A percentile compares a stretch with the other conserved stretches of the same genome.
phyloP scores from a whole-genome alignment of 2,329 filamentous ascomycete species.

The Claviceps sp. region DNA sequence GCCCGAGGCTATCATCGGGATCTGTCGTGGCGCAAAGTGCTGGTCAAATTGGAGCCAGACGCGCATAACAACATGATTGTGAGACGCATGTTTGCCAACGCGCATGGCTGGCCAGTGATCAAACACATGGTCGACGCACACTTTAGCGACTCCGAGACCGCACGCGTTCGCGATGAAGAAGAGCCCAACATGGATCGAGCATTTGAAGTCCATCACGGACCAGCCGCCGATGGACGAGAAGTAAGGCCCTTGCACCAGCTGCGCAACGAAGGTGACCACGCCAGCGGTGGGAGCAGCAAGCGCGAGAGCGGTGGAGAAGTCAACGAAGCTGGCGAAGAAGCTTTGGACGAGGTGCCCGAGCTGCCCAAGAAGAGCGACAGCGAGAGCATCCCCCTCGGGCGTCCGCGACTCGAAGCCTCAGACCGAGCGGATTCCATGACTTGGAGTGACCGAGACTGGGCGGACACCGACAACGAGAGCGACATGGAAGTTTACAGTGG shows the following conservation, averaged over 20 bases:
- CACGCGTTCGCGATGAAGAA: conserved; percentile 52
- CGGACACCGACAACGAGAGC: conserved; percentile 37
- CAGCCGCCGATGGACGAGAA: conserved; percentile 53
- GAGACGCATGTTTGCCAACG: conserved; percentile 90
- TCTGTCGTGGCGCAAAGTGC: conserved; percentile 89
- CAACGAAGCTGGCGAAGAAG: conserved; percentile 18
- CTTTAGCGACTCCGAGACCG: conserved; percentile 58
- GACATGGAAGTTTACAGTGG: conserved; percentile 16
- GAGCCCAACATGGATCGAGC: conserved; percentile 58
- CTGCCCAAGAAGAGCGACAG: conserved; percentile 21
- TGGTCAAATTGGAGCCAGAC: conserved; percentile 89
- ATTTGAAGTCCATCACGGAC: conserved; percentile 40
- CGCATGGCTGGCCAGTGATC: conserved; percentile 92
- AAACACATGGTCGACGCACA: conserved; percentile 92
- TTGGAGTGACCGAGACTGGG: conserved; percentile 56
- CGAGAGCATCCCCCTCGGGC: conserved; percentile 9
- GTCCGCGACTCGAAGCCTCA: conserved; percentile 6
- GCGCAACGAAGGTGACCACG: conserved; percentile 11
- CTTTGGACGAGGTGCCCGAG: conserved; percentile 32
- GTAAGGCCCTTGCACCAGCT: conserved; percentile 26
- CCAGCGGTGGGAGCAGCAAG: too few relatives aligned
- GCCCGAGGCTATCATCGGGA: conserved; percentile 87
- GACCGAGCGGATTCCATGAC: conserved; percentile 38
- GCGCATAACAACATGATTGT: conserved; percentile 99
- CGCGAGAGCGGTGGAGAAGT: conserved; percentile 11